phyloP scores from a whole-genome alignment of 2,329 filamentous ascomycete genomes.

The Calonectria pseudoreteaudii region DNA sequence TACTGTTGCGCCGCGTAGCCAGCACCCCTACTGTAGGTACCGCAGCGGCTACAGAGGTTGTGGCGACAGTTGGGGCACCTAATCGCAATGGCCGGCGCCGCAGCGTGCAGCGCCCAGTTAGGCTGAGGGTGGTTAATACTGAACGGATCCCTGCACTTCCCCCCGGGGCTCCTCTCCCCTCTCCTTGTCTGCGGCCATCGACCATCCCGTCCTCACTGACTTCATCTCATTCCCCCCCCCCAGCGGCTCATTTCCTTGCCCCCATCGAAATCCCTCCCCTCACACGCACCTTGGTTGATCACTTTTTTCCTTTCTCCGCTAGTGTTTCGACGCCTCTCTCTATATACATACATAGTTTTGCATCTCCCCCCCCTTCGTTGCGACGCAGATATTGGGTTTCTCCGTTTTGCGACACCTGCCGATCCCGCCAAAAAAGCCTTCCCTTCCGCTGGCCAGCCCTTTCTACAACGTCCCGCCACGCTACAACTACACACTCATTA shows the following conservation, averaged over 20 bases:
- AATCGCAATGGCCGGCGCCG: not conserved
- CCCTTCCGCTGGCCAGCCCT: constrained; percentile 7
- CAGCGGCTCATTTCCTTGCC: constrained; percentile 34
- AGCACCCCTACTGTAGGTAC: not conserved
- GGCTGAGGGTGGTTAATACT: constrained; percentile 16
- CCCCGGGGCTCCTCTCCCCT: not conserved
- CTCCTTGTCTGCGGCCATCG: not conserved
- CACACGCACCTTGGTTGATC: constrained; percentile 4
- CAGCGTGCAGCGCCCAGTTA: constrained; percentile 6
- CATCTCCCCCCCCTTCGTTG: not conserved
- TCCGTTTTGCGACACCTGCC: constrained; percentile 11
- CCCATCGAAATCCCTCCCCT: constrained; percentile 21
- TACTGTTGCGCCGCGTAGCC: not conserved
- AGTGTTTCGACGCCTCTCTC: constrained; percentile 1
- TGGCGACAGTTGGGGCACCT: not conserved
- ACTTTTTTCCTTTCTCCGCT: not conserved
- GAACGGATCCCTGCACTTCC: constrained; percentile 14
- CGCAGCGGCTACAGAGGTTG: not conserved
- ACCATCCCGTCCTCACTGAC: constrained; percentile 22
- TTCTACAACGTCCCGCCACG: constrained; percentile 4
- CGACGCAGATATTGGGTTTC: not conserved
- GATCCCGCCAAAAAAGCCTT: not conserved
- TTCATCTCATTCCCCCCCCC: constrained; percentile 27
- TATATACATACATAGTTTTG: not conserved
- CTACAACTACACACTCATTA: not conserved